Percentiles rank a stretch among this genome's conserved stretches.
Conservation (phyloP, 176 grass and related monocot species). For the Eleusine indica region DNA sequence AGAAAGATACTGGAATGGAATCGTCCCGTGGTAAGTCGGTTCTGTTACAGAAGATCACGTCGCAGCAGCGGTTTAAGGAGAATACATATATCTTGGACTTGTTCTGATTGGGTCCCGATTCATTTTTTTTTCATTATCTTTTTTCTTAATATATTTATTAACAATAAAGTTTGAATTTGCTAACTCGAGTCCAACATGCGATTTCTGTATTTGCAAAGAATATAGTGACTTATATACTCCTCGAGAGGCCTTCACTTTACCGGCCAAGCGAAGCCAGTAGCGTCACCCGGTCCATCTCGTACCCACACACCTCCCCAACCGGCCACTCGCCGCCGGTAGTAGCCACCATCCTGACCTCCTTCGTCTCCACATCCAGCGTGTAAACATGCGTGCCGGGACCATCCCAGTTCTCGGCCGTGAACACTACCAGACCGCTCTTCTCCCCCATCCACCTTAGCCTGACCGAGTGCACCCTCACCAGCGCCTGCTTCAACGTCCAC, state of each 20-base stretch:
- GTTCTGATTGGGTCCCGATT: too few relatives aligned
- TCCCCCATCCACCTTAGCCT: slow-evolving; percentile 35
- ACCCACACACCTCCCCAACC: slow-evolving; percentile 4
- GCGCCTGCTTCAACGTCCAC: slow-evolving; percentile 7
- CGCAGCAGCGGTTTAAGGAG: too few relatives aligned
- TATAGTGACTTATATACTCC: too few relatives aligned
- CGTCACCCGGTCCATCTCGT: slow-evolving; percentile 31
- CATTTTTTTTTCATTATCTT: too few relatives aligned
- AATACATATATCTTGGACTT: too few relatives aligned
- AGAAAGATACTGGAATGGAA: too few relatives aligned
- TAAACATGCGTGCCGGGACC: background rate
- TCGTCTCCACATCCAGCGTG: slow-evolving; percentile 9
- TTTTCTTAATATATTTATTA: too few relatives aligned
- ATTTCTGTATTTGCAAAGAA: background rate
- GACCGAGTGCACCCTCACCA: background rate
- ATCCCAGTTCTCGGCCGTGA: background rate
- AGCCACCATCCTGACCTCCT: background rate
- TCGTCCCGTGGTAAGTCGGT: too few relatives aligned
- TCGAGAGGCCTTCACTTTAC: background rate
- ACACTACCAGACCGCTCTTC: slow-evolving; percentile 25
- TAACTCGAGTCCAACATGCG: too few relatives aligned
- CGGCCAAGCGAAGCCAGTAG: slow-evolving; percentile 16
- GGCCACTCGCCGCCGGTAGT: background rate
- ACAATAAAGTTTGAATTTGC: too few relatives aligned
- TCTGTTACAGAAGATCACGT: too few relatives aligned